Evolutionary conservation across 352 stramenopile species (phyloP).

Genomic region (Pythium volutum): DNA sequence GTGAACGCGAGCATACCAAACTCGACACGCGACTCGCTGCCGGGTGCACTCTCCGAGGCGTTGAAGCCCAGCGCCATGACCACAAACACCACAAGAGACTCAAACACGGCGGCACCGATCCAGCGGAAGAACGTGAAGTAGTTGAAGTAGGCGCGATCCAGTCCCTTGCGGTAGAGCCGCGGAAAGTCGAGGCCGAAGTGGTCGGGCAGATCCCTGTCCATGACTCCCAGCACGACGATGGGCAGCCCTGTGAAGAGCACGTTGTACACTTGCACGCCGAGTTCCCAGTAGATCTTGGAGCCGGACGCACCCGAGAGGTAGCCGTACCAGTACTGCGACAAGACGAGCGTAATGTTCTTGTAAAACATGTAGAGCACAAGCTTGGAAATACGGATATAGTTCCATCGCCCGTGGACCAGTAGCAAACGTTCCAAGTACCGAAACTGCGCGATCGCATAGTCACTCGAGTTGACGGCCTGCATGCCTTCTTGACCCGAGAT

Average conservation of each 20-base stretch:
- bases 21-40: slow-evolving; percentile 74
- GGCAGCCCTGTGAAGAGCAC: slow-evolving; percentile 92
- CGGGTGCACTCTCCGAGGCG: slow-evolving; percentile 44
- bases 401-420: slow-evolving; percentile 92
- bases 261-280: slow-evolving; percentile 91
- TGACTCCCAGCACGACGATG: slow-evolving; percentile 82
- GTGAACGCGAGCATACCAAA: slow-evolving; percentile 90
- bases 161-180: slow-evolving; percentile 67
- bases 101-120: slow-evolving; percentile 72
- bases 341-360: slow-evolving; percentile 93
- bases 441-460: slow-evolving; percentile 96
- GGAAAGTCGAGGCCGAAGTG: slow-evolving; percentile 76
- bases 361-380: slow-evolving; percentile 95
- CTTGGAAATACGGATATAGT: slow-evolving; percentile 93
- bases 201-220: slow-evolving; percentile 82
- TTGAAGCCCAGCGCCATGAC: slow-evolving; percentile 81
- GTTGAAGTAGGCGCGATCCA: slow-evolving; percentile 74
- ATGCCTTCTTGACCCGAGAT: slow-evolving; percentile 93
- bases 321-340: slow-evolving; percentile 92
- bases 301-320: slow-evolving; percentile 92
- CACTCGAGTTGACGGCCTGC: slow-evolving; percentile 92
- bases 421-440: slow-evolving; percentile 88
- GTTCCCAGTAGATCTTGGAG: slow-evolving; percentile 83
- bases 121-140: slow-evolving; percentile 75
- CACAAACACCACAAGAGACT: slow-evolving; percentile 80